Evolutionary conservation across 352 stramenopile species (phyloP), one percentile per base, ranked within the genome.

Genomic region (Pythium pyrilobum): DNA sequence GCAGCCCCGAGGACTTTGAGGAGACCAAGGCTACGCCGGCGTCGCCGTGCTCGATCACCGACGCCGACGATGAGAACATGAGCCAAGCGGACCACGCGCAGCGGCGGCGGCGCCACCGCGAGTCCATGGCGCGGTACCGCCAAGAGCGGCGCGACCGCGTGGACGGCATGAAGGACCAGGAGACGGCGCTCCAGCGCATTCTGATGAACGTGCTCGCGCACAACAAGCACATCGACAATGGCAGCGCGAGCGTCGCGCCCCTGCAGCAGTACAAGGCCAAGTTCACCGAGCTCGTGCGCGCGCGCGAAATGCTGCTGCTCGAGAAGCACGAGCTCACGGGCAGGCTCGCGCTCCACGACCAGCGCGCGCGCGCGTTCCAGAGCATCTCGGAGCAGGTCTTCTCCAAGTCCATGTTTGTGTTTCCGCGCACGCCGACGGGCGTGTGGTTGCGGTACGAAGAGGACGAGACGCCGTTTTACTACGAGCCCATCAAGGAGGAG

Each of bases 381-480:
- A 59, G 57, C 36, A 50, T 65, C 38, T 56, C 48, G 27, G 49
- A 65, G 16, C 57, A 59, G 42, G 13, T 52, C 10, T 51, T 64
- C 21, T 12, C 21, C 42, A 59, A 57, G 46, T 55, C 56, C 3
- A 46, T 63, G 43, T 55, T 63, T 57, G 56, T 63, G 27, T 63
- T 54, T 13, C 56, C 49, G 20, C 49, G 49, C 11, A 59, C 59
- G 13, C 52, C 45, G n/a, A 44, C 50, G 24, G 58, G 58, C 1
- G 44, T 57, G 23, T 67, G 59, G 52, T 18, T 67, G 2, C 52
- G 41, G 39, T 62, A 62, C 37, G 44, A 54, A 4, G 52, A 61
- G n/a, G 45, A 57, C 28, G 59, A 67, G 4, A 46, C 47, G 27
- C 59, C 59, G 29, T 67, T 67, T 24, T 62, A 56, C 20, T 67